Evolutionary conservation across 2,329 filamentous ascomycete genomes (phyloP), one percentile per base, ranked within the genome.

Genomic region (Venturia aucupariae): DNA sequence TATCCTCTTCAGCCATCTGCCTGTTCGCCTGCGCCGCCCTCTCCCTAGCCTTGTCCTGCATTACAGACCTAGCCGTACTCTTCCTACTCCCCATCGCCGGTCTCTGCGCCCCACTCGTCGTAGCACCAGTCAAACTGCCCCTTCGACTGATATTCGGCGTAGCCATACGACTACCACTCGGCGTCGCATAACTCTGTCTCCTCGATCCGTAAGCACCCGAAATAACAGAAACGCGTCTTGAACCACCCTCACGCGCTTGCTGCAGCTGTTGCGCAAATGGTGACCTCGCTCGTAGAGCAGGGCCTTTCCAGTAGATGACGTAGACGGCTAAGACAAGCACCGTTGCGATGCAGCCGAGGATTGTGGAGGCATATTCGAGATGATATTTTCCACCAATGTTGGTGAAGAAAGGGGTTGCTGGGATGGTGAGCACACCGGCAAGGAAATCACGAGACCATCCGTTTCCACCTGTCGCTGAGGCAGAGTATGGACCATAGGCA

Each of bases 381-480:
- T 74, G 85, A 71, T 70, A 79, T 75, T 54, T 75, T 61, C 65
- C 63, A 38, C 63, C 63, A 24, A 64, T 64, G 32, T 64, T 64
- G 27, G 38, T 39, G 63, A 63, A 64, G 42, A 64, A 64, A 19
- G 63, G 65, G 24, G 46, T 61, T 4, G 65, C 65, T 6, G 63
- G 87, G 61, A 90, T 79, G 0, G 87, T 88, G 1, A 89, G 82
- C 8, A 90, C 80, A 74, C 89, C 88, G 1, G 88, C 89, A 0
- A 91, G 77, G 74, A 91, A 86, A 70, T 91, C 88, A 67, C 89
- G 82, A 2, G 87, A 82, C 76, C 88, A 90, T 1, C 88, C 89
- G 67, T 91, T 91, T 24, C 88, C 88, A 48, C 89, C 89, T 0
- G 89, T 90, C 0, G 89, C 89, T 0, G 87, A 90, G 1, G 89